phyloP scores from a whole-genome alignment of 2,329 filamentous ascomycete species.

The Neofusicoccum sp. region DNA sequence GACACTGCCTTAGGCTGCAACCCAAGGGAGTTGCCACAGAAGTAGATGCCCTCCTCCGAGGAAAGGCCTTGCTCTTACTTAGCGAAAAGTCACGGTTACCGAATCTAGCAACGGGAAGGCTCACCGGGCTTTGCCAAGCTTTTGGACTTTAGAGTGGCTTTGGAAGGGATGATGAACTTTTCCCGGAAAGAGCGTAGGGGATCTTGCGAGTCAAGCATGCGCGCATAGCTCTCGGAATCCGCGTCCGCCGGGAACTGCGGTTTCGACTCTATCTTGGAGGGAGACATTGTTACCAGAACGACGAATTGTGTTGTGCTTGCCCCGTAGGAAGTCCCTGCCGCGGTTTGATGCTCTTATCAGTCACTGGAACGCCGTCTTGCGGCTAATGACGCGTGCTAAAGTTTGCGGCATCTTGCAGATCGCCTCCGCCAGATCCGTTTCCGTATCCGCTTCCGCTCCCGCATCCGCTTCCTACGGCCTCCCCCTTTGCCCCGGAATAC shows the following conservation, averaged over 20 bases:
- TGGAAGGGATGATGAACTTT: slow-evolving; percentile 21
- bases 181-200: slow-evolving; percentile 18
- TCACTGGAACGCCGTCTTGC: neutral
- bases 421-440: neutral
- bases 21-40: slow-evolving; percentile 24
- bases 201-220: slow-evolving; percentile 16
- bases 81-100: neutral
- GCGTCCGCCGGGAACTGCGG: slow-evolving; percentile 17
- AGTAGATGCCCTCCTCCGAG: slow-evolving; percentile 21
- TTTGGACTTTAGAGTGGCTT: slow-evolving; percentile 12
- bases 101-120: neutral
- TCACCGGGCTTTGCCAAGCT: slow-evolving; percentile 10
- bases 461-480: slow-evolving; percentile 8
- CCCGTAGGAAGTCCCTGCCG: neutral
- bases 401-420: slow-evolving; percentile 3
- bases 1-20: slow-evolving; percentile 21
- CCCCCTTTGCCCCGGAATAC: slow-evolving; percentile 2
- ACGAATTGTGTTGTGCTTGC: neutral
- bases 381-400: neutral
- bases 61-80: neutral
- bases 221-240: slow-evolving; percentile 13
- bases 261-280: slow-evolving; percentile 14
- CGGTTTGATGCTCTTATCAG: slow-evolving; percentile 18
- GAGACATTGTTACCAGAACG: slow-evolving; percentile 10
- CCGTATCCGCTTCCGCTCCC: slow-evolving; percentile 16